phyloP scores from a whole-genome alignment of 768 basidiomycete genomes.

The Glaciozyma martinii region DNA sequence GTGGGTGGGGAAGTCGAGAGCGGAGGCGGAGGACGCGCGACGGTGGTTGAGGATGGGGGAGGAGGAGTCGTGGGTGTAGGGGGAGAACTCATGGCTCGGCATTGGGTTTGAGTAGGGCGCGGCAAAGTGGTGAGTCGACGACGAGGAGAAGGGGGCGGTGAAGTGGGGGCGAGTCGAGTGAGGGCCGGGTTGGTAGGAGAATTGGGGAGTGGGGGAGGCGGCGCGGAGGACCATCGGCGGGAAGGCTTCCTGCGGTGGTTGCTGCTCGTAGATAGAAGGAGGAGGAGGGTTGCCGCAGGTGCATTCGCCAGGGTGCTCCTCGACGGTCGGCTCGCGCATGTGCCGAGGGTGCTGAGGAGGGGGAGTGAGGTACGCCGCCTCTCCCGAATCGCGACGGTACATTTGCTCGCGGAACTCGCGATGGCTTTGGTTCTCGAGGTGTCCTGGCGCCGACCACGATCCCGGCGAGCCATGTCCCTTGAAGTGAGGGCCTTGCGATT shows the following conservation, averaged over 20 bases:
- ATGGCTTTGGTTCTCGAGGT: background rate
- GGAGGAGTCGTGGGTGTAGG: background rate
- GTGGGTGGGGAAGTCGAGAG: background rate
- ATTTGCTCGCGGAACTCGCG: background rate
- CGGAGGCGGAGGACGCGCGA: background rate
- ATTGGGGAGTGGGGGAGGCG: background rate
- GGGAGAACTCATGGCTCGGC: background rate
- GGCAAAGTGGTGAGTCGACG: background rate
- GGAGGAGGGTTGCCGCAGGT: background rate
- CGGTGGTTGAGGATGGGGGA: background rate
- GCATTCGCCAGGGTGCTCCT: background rate
- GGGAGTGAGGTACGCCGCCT: slow-evolving; percentile 11
- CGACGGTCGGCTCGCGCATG: background rate
- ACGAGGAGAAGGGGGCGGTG: background rate
- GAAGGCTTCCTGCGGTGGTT: background rate
- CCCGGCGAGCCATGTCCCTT: background rate
- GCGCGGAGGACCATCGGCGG: background rate
- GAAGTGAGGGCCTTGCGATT: background rate
- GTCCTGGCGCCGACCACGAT: slow-evolving; percentile 1
- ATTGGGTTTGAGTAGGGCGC: background rate
- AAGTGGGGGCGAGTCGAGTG: background rate
- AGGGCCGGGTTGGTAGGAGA: background rate
- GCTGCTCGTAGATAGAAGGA: background rate
- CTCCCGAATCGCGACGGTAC: background rate
- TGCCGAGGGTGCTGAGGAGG: slow-evolving; percentile 11